Evolutionary conservation across 345 rosid genomes (phyloP).

Genomic region (Hypericum perforatum): DNA sequence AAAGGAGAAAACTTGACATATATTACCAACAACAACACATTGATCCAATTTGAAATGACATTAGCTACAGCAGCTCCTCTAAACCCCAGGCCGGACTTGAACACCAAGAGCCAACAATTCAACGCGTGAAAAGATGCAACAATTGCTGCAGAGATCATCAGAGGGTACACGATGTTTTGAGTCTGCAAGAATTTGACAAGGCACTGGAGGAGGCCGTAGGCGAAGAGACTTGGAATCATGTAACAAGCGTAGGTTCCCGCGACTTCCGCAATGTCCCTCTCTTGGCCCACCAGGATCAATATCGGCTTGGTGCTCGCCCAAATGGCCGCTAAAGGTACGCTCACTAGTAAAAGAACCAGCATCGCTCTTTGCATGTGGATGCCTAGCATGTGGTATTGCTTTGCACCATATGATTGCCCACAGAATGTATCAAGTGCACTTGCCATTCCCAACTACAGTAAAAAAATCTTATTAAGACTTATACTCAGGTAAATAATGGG

Average conservation of each 20-base stretch:
- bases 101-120: slow-evolving; percentile 55
- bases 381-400: slow-evolving; percentile 53
- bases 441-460: slow-evolving; percentile 43
- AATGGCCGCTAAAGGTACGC: slow-evolving; percentile 42
- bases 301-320: slow-evolving; percentile 59
- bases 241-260: slow-evolving; percentile 54
- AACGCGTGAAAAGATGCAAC: slow-evolving; percentile 43
- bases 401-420: slow-evolving; percentile 65
- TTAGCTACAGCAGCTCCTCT: slow-evolving; percentile 78
- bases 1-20: slow-evolving; percentile 62
- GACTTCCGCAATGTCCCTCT: slow-evolving; percentile 36
- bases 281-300: slow-evolving; percentile 43
- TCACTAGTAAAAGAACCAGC: slow-evolving; percentile 33
- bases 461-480: no score
- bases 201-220: slow-evolving; percentile 63
- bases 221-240: slow-evolving; percentile 72
- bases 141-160: slow-evolving; percentile 54
- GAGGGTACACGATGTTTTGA: slow-evolving; percentile 63
- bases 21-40: slow-evolving; percentile 43
- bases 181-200: slow-evolving; percentile 64
- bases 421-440: slow-evolving; percentile 65
- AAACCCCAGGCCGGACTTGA: slow-evolving; percentile 47
- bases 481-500: no score
- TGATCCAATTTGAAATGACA: slow-evolving; percentile 56
- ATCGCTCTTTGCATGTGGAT: slow-evolving; percentile 59